Evolutionary conservation across 2,329 filamentous ascomycete species (phyloP).

Genomic region (Hypoxylon sp.): DNA sequence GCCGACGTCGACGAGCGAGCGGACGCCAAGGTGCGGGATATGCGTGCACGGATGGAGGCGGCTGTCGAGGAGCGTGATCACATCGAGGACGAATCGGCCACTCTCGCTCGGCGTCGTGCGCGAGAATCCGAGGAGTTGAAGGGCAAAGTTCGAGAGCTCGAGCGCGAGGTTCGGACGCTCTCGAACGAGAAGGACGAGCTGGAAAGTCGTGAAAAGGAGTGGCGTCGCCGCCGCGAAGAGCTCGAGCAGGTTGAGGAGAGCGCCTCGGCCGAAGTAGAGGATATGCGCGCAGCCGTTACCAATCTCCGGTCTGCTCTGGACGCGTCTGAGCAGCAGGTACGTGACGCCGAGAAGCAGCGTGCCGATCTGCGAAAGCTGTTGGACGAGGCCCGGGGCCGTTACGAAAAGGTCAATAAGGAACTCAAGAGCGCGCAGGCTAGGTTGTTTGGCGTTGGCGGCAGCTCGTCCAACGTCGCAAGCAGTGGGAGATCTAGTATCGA

Average conservation of each 20-base stretch:
- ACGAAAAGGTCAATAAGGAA: constrained; percentile 81
- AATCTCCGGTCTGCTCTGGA: constrained; percentile 83
- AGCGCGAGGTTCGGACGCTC: constrained; percentile 75
- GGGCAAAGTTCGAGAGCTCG: constrained; percentile 78
- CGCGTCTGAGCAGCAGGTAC: constrained; percentile 83
- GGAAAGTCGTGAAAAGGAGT: constrained; percentile 75
- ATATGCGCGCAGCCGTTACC: constrained; percentile 78
- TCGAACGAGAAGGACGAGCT: constrained; percentile 80
- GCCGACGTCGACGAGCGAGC: constrained; percentile 85
- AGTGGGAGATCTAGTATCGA: constrained; percentile 56
- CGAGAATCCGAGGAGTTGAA: constrained; percentile 89
- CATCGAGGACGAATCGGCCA: constrained; percentile 88
- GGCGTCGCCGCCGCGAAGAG: constrained; percentile 76
- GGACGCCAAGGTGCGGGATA: constrained; percentile 83
- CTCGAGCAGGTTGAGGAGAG: constrained; percentile 75
- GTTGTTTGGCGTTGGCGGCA: constrained; percentile 46
- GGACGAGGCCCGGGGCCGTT: constrained; percentile 77
- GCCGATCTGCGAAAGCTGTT: constrained; percentile 76
- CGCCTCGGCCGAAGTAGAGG: constrained; percentile 75
- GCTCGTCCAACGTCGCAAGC: constrained; percentile 43
- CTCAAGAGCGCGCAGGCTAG: constrained; percentile 61
- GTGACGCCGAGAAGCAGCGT: constrained; percentile 84
- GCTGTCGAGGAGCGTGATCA: constrained; percentile 94
- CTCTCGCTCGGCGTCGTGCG: constrained; percentile 75
- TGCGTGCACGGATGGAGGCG: constrained; percentile 86